Percentiles rank a stretch among this genome's conserved stretches.
Conservation (phyloP, 495 filamentous ascomycete genomes). For the Aspergillus kassunensis region DNA sequence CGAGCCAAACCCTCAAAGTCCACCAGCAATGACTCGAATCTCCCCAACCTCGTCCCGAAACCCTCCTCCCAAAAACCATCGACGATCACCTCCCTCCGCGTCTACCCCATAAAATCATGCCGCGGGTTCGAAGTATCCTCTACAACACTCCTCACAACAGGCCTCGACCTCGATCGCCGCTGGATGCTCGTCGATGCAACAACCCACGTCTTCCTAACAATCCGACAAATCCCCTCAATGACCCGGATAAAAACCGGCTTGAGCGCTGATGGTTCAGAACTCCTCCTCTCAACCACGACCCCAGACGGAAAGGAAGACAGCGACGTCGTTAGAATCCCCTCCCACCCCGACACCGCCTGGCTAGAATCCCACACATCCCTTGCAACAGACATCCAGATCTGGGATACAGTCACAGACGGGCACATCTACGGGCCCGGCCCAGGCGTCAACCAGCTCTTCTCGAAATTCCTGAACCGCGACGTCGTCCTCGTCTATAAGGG, state of each 20-base stretch:
- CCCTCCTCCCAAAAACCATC: constrained; percentile 6
- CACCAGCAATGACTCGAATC: not conserved
- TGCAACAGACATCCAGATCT: constrained; percentile 30
- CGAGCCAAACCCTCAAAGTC: not conserved
- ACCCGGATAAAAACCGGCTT: constrained; percentile 38
- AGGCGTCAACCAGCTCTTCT: constrained; percentile 32
- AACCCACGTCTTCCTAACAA: constrained; percentile 38
- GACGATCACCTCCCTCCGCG: constrained; percentile 52
- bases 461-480: constrained; percentile 27
- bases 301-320: not conserved
- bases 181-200: constrained; percentile 44
- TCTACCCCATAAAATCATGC: constrained; percentile 91
- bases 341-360: constrained; percentile 30
- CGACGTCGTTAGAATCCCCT: constrained; percentile 20
- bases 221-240: constrained; percentile 42
- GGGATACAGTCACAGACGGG: constrained; percentile 39
- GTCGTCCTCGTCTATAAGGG: constrained; percentile 43
- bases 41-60: not conserved
- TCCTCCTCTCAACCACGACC: constrained; percentile 24
- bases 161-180: constrained; percentile 75
- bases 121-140: constrained; percentile 72
- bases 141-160: constrained; percentile 60
- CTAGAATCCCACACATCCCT: constrained; percentile 30
- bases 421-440: constrained; percentile 29
- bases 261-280: constrained; percentile 20